Conservation (phyloP, 2,329 filamentous ascomycete species). For the Pseudocercospora ulei region DNA sequence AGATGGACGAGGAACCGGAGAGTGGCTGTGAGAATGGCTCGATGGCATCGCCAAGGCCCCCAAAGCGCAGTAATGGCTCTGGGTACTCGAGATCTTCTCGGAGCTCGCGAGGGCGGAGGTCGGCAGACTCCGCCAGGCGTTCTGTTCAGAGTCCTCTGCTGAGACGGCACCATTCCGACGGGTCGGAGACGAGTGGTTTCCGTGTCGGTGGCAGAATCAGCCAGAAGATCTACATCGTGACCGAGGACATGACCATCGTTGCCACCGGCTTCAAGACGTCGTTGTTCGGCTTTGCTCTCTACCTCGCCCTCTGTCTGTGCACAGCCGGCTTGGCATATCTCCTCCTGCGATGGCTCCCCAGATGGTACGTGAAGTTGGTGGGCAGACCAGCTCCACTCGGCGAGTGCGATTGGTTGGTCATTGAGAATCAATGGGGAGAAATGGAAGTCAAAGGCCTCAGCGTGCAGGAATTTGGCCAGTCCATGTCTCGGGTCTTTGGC, state of each 20-base stretch:
- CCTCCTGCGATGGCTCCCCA: slow-evolving; percentile 78
- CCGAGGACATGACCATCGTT: slow-evolving; percentile 88
- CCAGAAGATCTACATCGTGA: slow-evolving; percentile 88
- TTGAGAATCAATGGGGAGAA: slow-evolving; percentile 97
- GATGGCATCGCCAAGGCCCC: slow-evolving; percentile 21
- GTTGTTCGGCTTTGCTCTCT: slow-evolving; percentile 55
- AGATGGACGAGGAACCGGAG: slow-evolving; percentile 29
- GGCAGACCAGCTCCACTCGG: slow-evolving; percentile 60
- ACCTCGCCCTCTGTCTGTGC: slow-evolving; percentile 58
- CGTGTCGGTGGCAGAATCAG: slow-evolving; percentile 56
- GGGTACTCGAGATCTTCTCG: slow-evolving; percentile 41
- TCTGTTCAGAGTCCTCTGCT: slow-evolving; percentile 50
- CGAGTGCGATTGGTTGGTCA: slow-evolving; percentile 79
- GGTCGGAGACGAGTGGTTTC: slow-evolving; percentile 56
- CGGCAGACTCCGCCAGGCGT: slow-evolving; percentile 19
- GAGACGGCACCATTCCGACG: slow-evolving; percentile 59
- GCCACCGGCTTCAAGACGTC: slow-evolving; percentile 85
- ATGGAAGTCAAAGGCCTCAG: slow-evolving; percentile 66
- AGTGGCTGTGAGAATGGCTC: slow-evolving; percentile 16
- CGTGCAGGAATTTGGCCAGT: slow-evolving; percentile 49
- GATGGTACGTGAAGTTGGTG: slow-evolving; percentile 68
- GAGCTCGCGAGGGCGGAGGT: slow-evolving; percentile 39
- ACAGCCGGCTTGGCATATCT: slow-evolving; percentile 74
- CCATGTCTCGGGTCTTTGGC: slow-evolving; percentile 61
- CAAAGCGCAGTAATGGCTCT: slow-evolving; percentile 36